These are phyloP conservation scores for Vitis vinifera DNA, from an alignment of 164 flowering plant species.

Conservation along the genomic window ASM3070453v1 NC_081809.1:2707501-2708000, in stretches of 20 bases:
- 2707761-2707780: no score
- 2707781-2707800: no score
- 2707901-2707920: slow-evolving; percentile 65
- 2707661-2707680: no score
- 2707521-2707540: not conserved
- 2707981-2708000: slow-evolving; percentile 86
- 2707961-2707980: slow-evolving; percentile 95
- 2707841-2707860: not conserved
- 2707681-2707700: not conserved
- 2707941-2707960: slow-evolving; percentile 63
- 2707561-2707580: no score
- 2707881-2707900: slow-evolving; percentile 58
- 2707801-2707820: no score
- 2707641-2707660: no score
- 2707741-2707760: no score
- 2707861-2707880: slow-evolving; percentile 69
- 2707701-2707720: not conserved
- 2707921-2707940: slow-evolving; percentile 71
- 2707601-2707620: no score
- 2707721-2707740: no score
- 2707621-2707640: no score
- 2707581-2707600: no score
- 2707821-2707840: not conserved
- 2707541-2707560: not conserved
- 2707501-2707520: not conserved